A percentile compares a stretch with the other conserved stretches of the same genome.
These are phyloP conservation scores for Colletotrichum endophyticum DNA, from an alignment of 2,329 filamentous ascomycete species.

Conservation along the genomic window DNA sequence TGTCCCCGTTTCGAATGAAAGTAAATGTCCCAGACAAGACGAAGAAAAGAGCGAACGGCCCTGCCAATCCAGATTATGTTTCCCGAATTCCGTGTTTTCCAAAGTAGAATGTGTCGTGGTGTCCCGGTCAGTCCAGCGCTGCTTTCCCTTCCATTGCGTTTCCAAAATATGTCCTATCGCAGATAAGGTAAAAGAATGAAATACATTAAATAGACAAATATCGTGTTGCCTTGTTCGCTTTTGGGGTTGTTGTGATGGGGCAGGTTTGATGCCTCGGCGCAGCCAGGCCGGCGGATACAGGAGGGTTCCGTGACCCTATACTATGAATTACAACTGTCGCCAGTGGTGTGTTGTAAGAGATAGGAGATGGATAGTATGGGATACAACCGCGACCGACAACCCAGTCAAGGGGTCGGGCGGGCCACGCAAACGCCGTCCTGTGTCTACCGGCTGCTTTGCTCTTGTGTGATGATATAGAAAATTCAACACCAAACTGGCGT, in stretches of 20 bases:
- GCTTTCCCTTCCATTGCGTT: neutral
- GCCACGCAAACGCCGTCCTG: constrained; percentile 5
- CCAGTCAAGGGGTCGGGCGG: neutral
- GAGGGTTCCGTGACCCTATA: neutral
- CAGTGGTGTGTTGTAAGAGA: neutral
- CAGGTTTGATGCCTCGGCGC: neutral
- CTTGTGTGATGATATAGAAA: neutral
- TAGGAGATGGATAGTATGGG: neutral
- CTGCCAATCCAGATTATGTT: constrained; percentile 13
- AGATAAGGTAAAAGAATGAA: neutral
- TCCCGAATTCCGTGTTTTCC: neutral
- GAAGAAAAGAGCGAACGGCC: neutral
- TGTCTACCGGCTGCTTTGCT: constrained; percentile 10
- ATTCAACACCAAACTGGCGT: neutral
- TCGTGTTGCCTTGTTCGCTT: neutral
- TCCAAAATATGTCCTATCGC: neutral
- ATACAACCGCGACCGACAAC: neutral
- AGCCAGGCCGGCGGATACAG: constrained; percentile 1
- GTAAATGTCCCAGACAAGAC: neutral
- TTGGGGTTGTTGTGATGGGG: neutral
- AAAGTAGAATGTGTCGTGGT: neutral
- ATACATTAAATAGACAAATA: neutral
- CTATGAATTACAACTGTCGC: constrained; percentile 2
- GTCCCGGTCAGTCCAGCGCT: constrained; percentile 3
- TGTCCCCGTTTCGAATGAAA: too few species aligned